Base-by-base conservation (phyloP, 441 rosid genomes). In the Hypseocharis bilobata region DNA sequence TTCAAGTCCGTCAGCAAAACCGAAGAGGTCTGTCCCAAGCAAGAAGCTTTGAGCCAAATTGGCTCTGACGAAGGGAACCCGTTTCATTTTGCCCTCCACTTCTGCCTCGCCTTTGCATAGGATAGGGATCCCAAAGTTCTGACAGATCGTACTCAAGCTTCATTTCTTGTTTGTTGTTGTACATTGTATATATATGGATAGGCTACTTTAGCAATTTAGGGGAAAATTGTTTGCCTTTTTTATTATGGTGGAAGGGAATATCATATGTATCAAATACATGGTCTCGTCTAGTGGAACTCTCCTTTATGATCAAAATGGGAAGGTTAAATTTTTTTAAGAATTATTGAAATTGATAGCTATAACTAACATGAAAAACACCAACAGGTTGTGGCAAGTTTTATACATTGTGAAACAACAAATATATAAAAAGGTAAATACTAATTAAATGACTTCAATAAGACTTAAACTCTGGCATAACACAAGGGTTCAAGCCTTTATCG, bases 1-100 rank as follows among this genome's bases (percentile, higher is more conserved):
- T 29, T 70, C 85, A 14, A 81, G 73, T 36, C 77, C 86, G 10
- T 68, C 78, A 34, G 72, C 92, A 62, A 80, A 91, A 79, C 29
- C 26, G 32, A 84, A 81, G 68, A 83, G 73, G 61, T 56, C 80
- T 32, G 64, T 71, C 65, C 61, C 5, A 28, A 71, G 68, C 61
- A 80, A 83, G 76, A 75, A 74, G 58, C 45, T 38, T 71, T 78
- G 76, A 73, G 61, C 70, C 52, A 11, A 52, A 25, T 23, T 47
- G 3, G 23, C 26, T 58, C 32, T 16, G 13, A 4, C 11, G 16
- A 34, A 23, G 30, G 20, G 23, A 65, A 27, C 10, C 64, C 25
- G 64, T 5, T 6, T 17, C 17, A 4, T 16, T 20, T 19, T 34
- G 17, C 34, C 28, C 28, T 26, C 28, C 38, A 0, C 10, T 16